Evolutionary conservation across 2,329 filamentous ascomycete species (phyloP).

Genomic region (Fusarium staphyleae): DNA sequence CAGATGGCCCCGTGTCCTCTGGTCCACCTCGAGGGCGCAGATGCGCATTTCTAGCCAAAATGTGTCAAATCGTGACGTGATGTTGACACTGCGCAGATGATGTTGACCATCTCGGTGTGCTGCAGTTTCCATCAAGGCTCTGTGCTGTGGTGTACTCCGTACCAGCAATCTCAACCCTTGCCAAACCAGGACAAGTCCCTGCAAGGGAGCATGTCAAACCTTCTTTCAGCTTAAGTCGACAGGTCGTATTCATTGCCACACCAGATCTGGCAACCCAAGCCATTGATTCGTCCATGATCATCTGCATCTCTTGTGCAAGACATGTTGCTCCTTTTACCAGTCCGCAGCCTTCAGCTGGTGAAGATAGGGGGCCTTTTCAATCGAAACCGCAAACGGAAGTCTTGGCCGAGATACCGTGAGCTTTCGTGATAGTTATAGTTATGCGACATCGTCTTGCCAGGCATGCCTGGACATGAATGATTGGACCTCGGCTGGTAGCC

Average conservation of each 20-base stretch:
- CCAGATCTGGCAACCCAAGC: conserved; percentile 8
- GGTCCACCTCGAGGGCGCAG: background rate
- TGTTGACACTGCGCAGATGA: background rate
- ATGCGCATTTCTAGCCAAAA: background rate
- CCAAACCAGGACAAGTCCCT: conserved; percentile 5
- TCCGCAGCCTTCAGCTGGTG: conserved; percentile 12
- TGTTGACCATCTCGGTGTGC: background rate
- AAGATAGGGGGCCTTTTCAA: background rate
- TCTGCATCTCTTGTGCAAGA: conserved; percentile 1
- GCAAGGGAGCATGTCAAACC: conserved; percentile 28
- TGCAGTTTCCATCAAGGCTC: background rate
- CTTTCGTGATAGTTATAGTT: too few relatives aligned
- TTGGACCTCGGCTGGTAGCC: conserved; percentile 1
- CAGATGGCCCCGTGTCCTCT: background rate
- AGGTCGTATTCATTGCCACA: conserved; percentile 15
- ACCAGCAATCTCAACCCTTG: background rate
- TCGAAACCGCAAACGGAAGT: background rate
- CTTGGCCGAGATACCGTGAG: background rate
- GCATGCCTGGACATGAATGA: background rate
- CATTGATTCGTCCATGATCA: conserved; percentile 6
- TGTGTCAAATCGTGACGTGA: background rate
- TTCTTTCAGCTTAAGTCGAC: conserved; percentile 16
- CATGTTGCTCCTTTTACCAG: conserved; percentile 3
- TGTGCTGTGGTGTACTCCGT: too few relatives aligned
- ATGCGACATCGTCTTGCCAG: background rate